These are phyloP conservation scores for Draba incana DNA, from an alignment of 345 rosid species.

Conservation along the genomic window DNA sequence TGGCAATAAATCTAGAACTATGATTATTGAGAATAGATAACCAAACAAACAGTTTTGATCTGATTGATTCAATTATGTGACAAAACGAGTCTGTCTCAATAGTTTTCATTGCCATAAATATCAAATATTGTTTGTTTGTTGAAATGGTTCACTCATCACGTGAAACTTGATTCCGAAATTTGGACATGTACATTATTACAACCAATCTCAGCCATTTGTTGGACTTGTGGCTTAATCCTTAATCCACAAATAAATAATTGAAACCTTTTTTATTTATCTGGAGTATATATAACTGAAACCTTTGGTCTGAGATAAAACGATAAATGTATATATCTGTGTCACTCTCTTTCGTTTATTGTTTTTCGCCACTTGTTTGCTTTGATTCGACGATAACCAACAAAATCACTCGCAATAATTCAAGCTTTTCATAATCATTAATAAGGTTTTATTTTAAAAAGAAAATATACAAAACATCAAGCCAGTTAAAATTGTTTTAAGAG, in stretches of 20 bases:
- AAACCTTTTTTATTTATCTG: too few species aligned
- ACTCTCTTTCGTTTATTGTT: slow-evolving; percentile 29
- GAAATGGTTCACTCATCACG: slow-evolving; percentile 26
- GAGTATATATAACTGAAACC: not conserved
- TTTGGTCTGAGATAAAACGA: slow-evolving; percentile 6
- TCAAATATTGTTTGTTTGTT: slow-evolving; percentile 6
- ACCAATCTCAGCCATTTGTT: slow-evolving; percentile 21
- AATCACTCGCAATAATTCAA: slow-evolving; percentile 17
- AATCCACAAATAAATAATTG: not conserved
- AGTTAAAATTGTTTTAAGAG: not conserved
- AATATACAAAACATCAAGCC: too few species aligned
- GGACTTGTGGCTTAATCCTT: not conserved
- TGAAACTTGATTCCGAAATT: slow-evolving; percentile 28
- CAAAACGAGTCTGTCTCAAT: slow-evolving; percentile 14
- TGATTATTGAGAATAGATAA: not conserved
- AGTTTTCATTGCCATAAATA: slow-evolving; percentile 29
- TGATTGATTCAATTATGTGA: slow-evolving; percentile 20
- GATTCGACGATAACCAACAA: slow-evolving; percentile 19
- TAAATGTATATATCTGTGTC: slow-evolving; percentile 1
- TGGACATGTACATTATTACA: not conserved
- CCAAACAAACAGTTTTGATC: not conserved
- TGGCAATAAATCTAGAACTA: not conserved
- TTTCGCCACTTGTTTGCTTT: slow-evolving; percentile 9
- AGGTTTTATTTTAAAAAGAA: too few species aligned
- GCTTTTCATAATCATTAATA: too few species aligned